Evolutionary conservation across 2,329 filamentous ascomycete genomes (phyloP), one percentile per base, ranked within the genome.

Genomic region (Beauveria pseudobassiana): DNA sequence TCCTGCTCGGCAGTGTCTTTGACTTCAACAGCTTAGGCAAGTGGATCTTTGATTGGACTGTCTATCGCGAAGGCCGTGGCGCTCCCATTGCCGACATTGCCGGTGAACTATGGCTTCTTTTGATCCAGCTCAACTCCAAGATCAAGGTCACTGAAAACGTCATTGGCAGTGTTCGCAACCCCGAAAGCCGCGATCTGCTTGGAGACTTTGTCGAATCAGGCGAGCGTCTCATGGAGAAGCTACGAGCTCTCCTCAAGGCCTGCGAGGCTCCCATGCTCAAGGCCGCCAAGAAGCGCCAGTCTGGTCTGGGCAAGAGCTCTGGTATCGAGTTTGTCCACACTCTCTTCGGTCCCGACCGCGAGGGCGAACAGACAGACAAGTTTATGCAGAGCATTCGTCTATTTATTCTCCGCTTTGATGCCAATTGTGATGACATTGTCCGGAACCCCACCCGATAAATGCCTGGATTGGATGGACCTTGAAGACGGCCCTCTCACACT

Each of bases 1-100:
- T 97, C 72, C 84, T 99, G 28, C 83, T 98, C 24, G 95, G 95
- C 56, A 96, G 91, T 72, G 95, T 98, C 62, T 98, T 98, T 71
- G 95, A 98, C 72, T 91, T 93, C 71, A 97, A 98, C 82, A 96
- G 91, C 28, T 83, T 99, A 34, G 95, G 95, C 71, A 97, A 97
- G 78, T 99, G 95, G 95, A 96, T 99, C 71, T 99, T 96, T 76
- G 95, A 98, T 81, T 99, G 95, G 95, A 97, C 95, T 20, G 91
- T 97, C 65, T 96, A 91, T 78, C 87, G 89, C 73, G 87, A 96
- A 67, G 91, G 91, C 43, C 85, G 91, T 16, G 84, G 85, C 46
- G 91, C 89, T 12, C 90, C 92, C 56, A 90, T 97, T 71, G 86
- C 92, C 59, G 92, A 97, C 67, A 87, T 96, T 75, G 93, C 95